phyloP scores from a whole-genome alignment of 768 basidiomycete genomes.

The Lepiota brunneoincarnata region DNA sequence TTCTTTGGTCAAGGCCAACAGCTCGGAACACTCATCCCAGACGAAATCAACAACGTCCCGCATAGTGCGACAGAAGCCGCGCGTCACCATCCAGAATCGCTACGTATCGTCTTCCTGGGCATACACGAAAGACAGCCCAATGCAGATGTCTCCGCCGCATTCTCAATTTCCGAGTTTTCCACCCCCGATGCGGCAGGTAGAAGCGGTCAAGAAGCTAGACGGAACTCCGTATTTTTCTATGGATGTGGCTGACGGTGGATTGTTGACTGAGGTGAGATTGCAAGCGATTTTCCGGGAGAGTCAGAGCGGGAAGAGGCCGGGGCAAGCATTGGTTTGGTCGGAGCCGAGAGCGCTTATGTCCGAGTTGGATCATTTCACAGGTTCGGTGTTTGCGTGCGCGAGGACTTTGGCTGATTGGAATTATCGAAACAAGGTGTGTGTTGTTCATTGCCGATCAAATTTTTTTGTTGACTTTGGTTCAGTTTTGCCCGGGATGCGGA shows the following conservation, averaged over 20 bases:
- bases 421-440: conserved; percentile 70
- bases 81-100: conserved; percentile 46
- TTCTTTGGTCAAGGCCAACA: conserved; percentile 70
- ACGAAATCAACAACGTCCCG: conserved; percentile 24
- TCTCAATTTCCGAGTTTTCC: conserved; percentile 66
- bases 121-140: conserved; percentile 51
- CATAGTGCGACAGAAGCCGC: conserved; percentile 48
- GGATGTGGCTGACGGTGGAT: conserved; percentile 52
- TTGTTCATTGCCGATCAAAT: not conserved
- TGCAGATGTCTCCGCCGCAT: conserved; percentile 36
- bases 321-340: conserved; percentile 48
- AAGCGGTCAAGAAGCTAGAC: conserved; percentile 49
- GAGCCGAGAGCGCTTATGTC: conserved; percentile 62
- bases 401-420: conserved; percentile 94
- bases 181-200: conserved; percentile 44
- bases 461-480: not conserved
- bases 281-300: conserved; percentile 37
- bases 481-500: conserved; percentile 93
- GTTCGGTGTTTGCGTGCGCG: conserved; percentile 74
- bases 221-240: conserved; percentile 88
- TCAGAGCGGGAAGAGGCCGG: conserved; percentile 36
- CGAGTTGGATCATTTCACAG: conserved; percentile 59
- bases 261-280: conserved; percentile 27
- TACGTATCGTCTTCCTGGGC: conserved; percentile 77
- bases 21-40: conserved; percentile 32